These are phyloP conservation scores for Oryza rufipogon DNA, from an alignment of 176 grass and related monocot species.

Conservation along the genomic window DNA sequence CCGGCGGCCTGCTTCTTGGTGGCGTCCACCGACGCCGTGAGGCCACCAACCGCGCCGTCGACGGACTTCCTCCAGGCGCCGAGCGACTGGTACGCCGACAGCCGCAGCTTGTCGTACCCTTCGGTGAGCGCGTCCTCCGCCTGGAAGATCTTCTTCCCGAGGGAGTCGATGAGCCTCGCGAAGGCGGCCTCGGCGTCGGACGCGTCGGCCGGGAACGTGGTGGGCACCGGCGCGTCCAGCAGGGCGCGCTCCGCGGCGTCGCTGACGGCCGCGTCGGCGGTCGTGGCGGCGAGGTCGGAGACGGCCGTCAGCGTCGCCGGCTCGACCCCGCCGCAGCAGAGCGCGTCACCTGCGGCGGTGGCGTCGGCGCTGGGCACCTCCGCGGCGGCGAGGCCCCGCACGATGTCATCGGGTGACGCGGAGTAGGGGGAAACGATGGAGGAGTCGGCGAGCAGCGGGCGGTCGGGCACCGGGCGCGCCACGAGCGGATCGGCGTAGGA, in stretches of 20 bases:
- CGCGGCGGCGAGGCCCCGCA: conserved; percentile 48
- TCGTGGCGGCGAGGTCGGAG: conserved; percentile 29
- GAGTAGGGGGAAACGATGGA: conserved; percentile 84
- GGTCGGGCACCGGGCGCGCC: conserved; percentile 55
- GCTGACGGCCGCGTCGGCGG: not conserved
- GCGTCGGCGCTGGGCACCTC: conserved; percentile 39
- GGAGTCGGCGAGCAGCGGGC: conserved; percentile 59
- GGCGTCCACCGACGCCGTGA: conserved; percentile 57
- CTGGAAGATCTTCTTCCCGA: conserved; percentile 65
- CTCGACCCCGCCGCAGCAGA: conserved; percentile 24
- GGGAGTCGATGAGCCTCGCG: conserved; percentile 59
- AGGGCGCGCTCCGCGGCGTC: conserved; percentile 39
- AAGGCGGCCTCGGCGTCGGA: conserved; percentile 51
- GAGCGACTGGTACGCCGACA: conserved; percentile 65
- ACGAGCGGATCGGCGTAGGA: conserved; percentile 60
- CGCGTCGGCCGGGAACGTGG: conserved; percentile 50
- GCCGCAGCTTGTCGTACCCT: conserved; percentile 61
- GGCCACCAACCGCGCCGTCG: conserved; percentile 44
- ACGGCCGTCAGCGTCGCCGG: conserved; percentile 34
- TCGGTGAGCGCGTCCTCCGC: conserved; percentile 77
- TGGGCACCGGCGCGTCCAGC: conserved; percentile 52
- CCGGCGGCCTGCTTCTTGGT: conserved; percentile 62
- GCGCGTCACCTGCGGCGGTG: not conserved
- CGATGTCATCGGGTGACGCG: conserved; percentile 73
- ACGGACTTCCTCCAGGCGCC: conserved; percentile 64